These are phyloP conservation scores for Endocalyx cinctus DNA, from an alignment of 2,329 filamentous ascomycete species.

Conservation along the genomic window DNA sequence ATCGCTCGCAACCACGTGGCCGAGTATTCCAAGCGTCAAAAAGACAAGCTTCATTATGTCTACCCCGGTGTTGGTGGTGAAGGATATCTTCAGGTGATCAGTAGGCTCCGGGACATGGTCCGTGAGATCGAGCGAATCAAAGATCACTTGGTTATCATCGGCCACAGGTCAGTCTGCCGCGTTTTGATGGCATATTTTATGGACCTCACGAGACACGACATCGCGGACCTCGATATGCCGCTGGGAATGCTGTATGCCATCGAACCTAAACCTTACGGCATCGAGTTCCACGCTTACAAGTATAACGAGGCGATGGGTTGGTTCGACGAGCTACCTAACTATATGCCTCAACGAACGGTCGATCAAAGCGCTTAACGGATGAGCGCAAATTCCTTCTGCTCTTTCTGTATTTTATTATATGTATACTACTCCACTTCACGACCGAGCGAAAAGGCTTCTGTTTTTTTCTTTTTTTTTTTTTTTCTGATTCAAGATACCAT, in stretches of 20 bases:
- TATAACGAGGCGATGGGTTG: constrained; percentile 75
- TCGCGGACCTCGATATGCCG: constrained; percentile 90
- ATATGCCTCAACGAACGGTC: constrained; percentile 62
- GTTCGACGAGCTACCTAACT: constrained; percentile 84
- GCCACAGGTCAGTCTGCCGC: constrained; percentile 85
- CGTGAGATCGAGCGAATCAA: constrained; percentile 96
- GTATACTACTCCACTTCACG: too few species aligned
- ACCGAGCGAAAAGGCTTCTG: too few species aligned
- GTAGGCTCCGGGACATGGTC: constrained; percentile 89
- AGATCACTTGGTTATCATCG: constrained; percentile 88
- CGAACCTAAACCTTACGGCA: constrained; percentile 95
- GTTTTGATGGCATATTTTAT: constrained; percentile 96
- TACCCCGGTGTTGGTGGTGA: constrained; percentile 95
- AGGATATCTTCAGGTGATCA: constrained; percentile 95
- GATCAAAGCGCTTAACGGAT: constrained; percentile 31
- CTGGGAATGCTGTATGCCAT: constrained; percentile 91
- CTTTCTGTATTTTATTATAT: too few species aligned
- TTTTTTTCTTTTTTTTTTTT: too few species aligned
- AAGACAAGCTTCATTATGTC: constrained; percentile 91
- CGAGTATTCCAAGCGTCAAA: constrained; percentile 74
- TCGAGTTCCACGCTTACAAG: constrained; percentile 92
- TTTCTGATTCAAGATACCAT: too few species aligned
- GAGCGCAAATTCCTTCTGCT: not conserved
- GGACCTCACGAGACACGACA: constrained; percentile 82
- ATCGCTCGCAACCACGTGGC: constrained; percentile 75